Conservation (phyloP, 352 stramenopile species). For the Nothophytophthora sp. region DNA sequence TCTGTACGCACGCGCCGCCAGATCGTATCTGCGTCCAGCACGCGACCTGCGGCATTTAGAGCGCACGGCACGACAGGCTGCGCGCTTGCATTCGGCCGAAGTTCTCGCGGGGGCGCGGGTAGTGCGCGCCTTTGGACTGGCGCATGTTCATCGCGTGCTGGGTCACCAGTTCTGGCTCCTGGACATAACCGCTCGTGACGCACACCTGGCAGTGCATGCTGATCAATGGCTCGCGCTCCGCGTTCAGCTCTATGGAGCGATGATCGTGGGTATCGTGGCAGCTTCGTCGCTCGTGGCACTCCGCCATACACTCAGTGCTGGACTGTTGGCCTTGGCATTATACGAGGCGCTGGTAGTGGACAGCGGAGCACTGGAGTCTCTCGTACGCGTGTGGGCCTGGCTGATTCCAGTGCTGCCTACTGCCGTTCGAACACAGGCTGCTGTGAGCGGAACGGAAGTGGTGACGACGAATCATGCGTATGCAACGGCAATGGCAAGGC, state of each 20-base stretch:
- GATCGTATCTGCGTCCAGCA: conserved; percentile 60
- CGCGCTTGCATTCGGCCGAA: conserved; percentile 56
- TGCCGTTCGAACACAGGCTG: conserved; percentile 23
- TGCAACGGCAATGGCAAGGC: conserved; percentile 19
- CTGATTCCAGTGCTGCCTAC: conserved; percentile 29
- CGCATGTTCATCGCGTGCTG: conserved; percentile 62
- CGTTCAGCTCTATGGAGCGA: conserved; percentile 56
- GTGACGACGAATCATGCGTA: conserved; percentile 24
- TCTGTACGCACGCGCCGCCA: conserved; percentile 66
- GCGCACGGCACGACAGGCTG: conserved; percentile 51
- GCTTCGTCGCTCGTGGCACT: conserved; percentile 37
- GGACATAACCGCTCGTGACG: conserved; percentile 57
- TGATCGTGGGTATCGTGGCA: conserved; percentile 54
- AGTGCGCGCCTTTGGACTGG: conserved; percentile 66
- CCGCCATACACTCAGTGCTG: conserved; percentile 47
- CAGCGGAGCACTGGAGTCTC: conserved; percentile 79
- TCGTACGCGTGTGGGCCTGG: conserved; percentile 85
- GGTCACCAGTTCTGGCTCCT: conserved; percentile 63
- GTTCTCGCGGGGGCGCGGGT: conserved; percentile 50
- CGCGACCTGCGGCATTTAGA: conserved; percentile 68
- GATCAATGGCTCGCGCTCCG: conserved; percentile 70
- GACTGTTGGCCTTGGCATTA: conserved; percentile 89
- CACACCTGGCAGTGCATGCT: conserved; percentile 54
- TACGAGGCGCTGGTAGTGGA: conserved; percentile 92
- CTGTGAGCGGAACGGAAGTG: conserved; percentile 23